Conservation (phyloP, 805 yeast species). For the Myxozyma geophila region DNA sequence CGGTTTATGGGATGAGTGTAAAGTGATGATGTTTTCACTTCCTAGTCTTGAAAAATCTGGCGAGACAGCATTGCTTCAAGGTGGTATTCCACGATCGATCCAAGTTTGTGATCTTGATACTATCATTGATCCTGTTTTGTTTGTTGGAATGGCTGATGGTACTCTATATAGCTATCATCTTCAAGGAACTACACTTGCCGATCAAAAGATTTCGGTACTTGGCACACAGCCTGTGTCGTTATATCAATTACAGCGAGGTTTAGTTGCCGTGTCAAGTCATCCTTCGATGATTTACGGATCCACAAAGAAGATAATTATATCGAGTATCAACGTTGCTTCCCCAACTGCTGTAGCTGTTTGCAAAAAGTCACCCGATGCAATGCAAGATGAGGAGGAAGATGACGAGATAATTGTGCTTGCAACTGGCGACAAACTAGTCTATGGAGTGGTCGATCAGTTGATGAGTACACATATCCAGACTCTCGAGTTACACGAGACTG, state of each 20-base stretch:
- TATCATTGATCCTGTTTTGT: constrained; percentile 20
- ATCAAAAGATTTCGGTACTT: constrained; percentile 21
- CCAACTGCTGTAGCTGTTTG: constrained; percentile 30
- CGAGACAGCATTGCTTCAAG: constrained; percentile 14
- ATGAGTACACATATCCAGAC: constrained; percentile 38
- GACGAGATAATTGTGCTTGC: constrained; percentile 29
- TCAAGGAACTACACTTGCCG: constrained; percentile 11
- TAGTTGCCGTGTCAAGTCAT: constrained; percentile 33
- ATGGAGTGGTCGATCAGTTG: constrained; percentile 32
- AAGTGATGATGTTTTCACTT: constrained; percentile 9
- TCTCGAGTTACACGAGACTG: constrained; percentile 33
- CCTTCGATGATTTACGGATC: constrained; percentile 34
- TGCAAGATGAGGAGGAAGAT: constrained; percentile 5
- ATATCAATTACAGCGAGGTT: constrained; percentile 14
- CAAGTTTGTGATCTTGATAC: constrained; percentile 19
- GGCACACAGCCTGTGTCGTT: constrained; percentile 35
- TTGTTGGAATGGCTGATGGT: constrained; percentile 36
- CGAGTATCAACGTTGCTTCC: constrained; percentile 28
- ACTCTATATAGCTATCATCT: constrained; percentile 25
- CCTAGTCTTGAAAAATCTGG: constrained; percentile 11
- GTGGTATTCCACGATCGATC: constrained; percentile 31
- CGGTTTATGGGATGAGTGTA: constrained; percentile 28
- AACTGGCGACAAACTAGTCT: constrained; percentile 20
- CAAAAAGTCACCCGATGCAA: constrained; percentile 1
- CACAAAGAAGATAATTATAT: constrained; percentile 23